These are phyloP conservation scores for Picea glauca DNA, from an alignment of 75 land plant genomes.

Conservation along the genomic window DNA sequence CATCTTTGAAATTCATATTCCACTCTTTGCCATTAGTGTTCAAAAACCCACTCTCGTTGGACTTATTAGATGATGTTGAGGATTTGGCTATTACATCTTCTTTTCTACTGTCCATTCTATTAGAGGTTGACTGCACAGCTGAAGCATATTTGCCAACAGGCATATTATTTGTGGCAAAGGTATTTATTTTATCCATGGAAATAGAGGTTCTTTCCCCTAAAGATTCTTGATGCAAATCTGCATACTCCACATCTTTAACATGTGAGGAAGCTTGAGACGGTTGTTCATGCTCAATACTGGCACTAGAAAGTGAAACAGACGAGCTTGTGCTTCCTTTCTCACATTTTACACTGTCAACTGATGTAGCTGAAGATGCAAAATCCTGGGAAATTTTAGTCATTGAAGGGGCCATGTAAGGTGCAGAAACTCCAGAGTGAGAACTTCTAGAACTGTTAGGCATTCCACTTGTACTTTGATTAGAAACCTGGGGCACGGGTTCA, in stretches of 20 bases:
- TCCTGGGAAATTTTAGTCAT: constrained; percentile 12
- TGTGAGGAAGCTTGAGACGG: neutral
- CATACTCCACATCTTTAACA: neutral
- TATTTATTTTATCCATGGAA: neutral
- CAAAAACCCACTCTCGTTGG: constrained; percentile 8
- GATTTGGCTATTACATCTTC: neutral
- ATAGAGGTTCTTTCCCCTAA: neutral
- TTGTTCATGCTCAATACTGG: neutral
- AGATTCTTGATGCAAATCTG: constrained; percentile 4
- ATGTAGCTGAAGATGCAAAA: constrained; percentile 17
- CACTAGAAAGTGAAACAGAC: constrained; percentile 1
- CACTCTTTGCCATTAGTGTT: constrained; percentile 25
- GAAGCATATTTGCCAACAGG: neutral
- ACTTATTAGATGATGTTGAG: constrained; percentile 8
- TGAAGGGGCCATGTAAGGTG: neutral
- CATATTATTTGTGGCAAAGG: neutral
- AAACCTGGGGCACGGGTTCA: neutral
- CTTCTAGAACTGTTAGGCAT: constrained; percentile 11
- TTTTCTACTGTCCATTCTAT: neutral
- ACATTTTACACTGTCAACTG: neutral
- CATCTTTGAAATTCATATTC: constrained; percentile 74
- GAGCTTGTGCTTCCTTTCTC: neutral
- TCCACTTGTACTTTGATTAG: constrained; percentile 10
- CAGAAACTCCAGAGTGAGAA: constrained; percentile 4
- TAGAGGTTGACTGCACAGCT: neutral